A percentile compares a stretch with the other conserved stretches of the same genome.
These are phyloP conservation scores for Pseudocercospora macadamiae DNA, from an alignment of 2,329 filamentous ascomycete species.

Conservation along the genomic window DNA sequence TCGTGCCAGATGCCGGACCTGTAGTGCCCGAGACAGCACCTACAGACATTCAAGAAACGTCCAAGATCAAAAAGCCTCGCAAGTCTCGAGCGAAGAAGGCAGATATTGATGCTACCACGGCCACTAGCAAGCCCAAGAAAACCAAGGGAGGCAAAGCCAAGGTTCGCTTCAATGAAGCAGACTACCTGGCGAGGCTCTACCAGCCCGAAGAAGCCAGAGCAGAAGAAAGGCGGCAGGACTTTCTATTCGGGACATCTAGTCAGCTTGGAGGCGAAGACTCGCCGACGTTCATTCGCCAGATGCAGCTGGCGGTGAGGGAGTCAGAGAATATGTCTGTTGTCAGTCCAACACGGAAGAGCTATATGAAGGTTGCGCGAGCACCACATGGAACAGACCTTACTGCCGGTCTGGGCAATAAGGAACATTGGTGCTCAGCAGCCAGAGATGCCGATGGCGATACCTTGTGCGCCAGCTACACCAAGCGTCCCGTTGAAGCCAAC, in stretches of 20 bases:
- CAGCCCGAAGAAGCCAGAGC: slow-evolving; percentile 70
- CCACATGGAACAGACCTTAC: slow-evolving; percentile 37
- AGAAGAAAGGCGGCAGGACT: slow-evolving; percentile 70
- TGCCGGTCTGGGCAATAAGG: slow-evolving; percentile 37
- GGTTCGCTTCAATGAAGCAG: slow-evolving; percentile 27
- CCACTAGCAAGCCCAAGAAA: slow-evolving; percentile 29
- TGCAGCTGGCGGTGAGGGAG: slow-evolving; percentile 63
- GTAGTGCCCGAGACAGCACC: not conserved
- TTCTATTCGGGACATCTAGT: slow-evolving; percentile 84
- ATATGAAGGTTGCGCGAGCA: slow-evolving; percentile 29
- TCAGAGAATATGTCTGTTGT: slow-evolving; percentile 50
- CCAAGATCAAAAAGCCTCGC: slow-evolving; percentile 31
- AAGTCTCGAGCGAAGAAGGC: slow-evolving; percentile 30
- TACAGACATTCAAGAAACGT: not conserved
- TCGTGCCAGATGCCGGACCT: slow-evolving; percentile 28
- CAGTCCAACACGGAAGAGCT: slow-evolving; percentile 27
- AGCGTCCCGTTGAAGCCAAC: not conserved
- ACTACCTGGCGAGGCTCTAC: slow-evolving; percentile 50
- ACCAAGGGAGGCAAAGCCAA: slow-evolving; percentile 42
- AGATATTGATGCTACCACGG: slow-evolving; percentile 6
- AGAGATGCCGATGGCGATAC: slow-evolving; percentile 62
- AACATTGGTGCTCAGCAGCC: slow-evolving; percentile 72
- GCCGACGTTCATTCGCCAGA: slow-evolving; percentile 64
- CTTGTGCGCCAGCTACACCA: not conserved
- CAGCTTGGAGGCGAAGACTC: slow-evolving; percentile 76